Evolutionary conservation across 257 asterid genomes (phyloP).

Genomic region (Ajuga chamaepitys): DNA sequence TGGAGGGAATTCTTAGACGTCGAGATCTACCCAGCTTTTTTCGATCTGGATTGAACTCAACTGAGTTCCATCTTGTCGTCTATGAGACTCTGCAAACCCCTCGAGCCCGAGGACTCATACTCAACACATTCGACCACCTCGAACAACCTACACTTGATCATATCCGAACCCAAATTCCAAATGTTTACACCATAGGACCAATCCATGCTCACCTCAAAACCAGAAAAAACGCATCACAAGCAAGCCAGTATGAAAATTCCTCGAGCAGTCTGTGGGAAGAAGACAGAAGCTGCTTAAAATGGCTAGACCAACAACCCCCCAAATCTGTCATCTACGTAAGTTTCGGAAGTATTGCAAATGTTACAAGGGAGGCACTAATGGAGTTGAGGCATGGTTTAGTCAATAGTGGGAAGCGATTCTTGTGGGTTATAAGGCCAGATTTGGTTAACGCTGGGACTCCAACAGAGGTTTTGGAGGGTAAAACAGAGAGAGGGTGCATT

Average conservation of each 20-base stretch:
- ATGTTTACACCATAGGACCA: constrained; percentile 32
- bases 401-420: constrained; percentile 30
- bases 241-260: neutral
- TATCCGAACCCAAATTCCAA: constrained; percentile 25
- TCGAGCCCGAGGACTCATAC: constrained; percentile 23
- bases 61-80: neutral
- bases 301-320: constrained; percentile 33
- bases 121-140: constrained; percentile 35
- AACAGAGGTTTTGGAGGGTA: constrained; percentile 7
- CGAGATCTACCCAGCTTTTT: constrained; percentile 30
- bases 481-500: constrained; percentile 7
- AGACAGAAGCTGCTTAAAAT: constrained; percentile 29
- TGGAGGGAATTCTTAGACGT: constrained; percentile 28
- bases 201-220: constrained; percentile 21
- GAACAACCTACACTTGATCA: constrained; percentile 28
- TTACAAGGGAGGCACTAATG: constrained; percentile 19
- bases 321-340: constrained; percentile 40
- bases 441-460: constrained; percentile 4
- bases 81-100: constrained; percentile 15
- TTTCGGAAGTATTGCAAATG: constrained; percentile 36
- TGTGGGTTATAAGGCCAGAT: constrained; percentile 49
- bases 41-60: neutral
- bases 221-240: neutral
- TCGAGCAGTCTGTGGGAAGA: constrained; percentile 44
- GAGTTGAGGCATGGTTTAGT: constrained; percentile 45